Percentiles rank a stretch among this genome's conserved stretches.
phyloP scores from a whole-genome alignment of 2,329 filamentous ascomycete genomes.

The Rutstroemia sydowiana region DNA sequence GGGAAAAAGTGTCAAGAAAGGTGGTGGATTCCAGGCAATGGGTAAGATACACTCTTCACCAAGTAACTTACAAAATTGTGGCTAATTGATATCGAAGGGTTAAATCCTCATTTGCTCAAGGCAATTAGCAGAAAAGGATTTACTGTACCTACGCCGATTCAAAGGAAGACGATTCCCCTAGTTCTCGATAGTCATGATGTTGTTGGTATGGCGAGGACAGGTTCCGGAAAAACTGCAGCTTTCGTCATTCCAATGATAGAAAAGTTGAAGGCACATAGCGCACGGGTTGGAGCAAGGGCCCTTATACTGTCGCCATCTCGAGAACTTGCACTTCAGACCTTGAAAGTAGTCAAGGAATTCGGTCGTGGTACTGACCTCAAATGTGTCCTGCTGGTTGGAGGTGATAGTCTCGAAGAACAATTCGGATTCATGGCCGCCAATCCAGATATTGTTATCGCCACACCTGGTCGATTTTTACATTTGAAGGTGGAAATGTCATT shows the following conservation, averaged over 20 bases:
- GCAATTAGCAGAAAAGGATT: slow-evolving; percentile 93
- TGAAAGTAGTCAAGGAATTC: slow-evolving; percentile 95
- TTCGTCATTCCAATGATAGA: slow-evolving; percentile 99
- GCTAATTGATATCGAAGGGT: slow-evolving; percentile 38
- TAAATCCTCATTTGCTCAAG: slow-evolving; percentile 77
- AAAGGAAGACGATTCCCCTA: slow-evolving; percentile 91
- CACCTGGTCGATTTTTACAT: slow-evolving; percentile 91
- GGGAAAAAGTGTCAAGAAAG: slow-evolving; percentile 83
- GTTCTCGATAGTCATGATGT: slow-evolving; percentile 87
- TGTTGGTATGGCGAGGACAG: slow-evolving; percentile 98
- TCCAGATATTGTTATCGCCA: slow-evolving; percentile 95
- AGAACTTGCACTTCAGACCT: slow-evolving; percentile 87
- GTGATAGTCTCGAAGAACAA: slow-evolving; percentile 92
- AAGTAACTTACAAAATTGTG: neutral
- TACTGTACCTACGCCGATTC: slow-evolving; percentile 92
- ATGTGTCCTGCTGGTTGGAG: slow-evolving; percentile 84
- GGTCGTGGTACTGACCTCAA: slow-evolving; percentile 84
- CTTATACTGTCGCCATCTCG: slow-evolving; percentile 87
- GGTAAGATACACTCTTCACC: slow-evolving; percentile 40
- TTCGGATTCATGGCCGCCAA: slow-evolving; percentile 89
- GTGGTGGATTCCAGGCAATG: slow-evolving; percentile 95
- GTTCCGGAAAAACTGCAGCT: slow-evolving; percentile 94
- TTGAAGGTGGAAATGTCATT: slow-evolving; percentile 94
- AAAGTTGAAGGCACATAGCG: slow-evolving; percentile 79
- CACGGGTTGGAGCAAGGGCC: slow-evolving; percentile 76